A percentile compares a stretch with the other conserved stretches of the same genome.
Conservation (phyloP, 1,284 basidiomycete genomes). For the Lentinus polychrous region DNA sequence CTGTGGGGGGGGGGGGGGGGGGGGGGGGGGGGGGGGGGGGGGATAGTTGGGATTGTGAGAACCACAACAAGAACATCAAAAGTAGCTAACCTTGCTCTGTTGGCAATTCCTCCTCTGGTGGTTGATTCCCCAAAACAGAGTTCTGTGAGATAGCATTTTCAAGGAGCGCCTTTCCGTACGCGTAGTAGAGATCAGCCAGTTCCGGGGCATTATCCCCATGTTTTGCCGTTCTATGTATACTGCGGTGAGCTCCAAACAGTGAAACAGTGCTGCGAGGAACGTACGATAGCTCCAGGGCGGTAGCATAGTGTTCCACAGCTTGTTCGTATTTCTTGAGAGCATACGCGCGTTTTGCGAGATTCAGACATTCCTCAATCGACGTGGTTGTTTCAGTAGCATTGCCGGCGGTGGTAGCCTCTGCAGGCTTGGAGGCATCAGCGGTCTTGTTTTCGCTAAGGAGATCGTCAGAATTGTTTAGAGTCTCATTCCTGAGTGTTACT, state of each 20-base stretch:
- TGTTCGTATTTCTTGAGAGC: slow-evolving; percentile 84
- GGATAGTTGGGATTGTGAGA: background rate
- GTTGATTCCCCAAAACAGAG: slow-evolving; percentile 80
- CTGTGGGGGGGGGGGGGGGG: background rate
- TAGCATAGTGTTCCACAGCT: slow-evolving; percentile 79
- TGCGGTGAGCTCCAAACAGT: slow-evolving; percentile 4
- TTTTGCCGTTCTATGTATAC: slow-evolving; percentile 50
- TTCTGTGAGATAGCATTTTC: slow-evolving; percentile 82
- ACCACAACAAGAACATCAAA: slow-evolving; percentile 2
- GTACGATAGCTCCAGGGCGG: slow-evolving; percentile 77
- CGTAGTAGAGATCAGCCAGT: slow-evolving; percentile 77
- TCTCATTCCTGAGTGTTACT: background rate
- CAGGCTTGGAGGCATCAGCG: background rate
- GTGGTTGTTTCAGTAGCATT: slow-evolving; percentile 11
- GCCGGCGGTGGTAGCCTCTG: background rate
- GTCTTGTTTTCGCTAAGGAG: too few species aligned
- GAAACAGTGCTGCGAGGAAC: slow-evolving; percentile 23
- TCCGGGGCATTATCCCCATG: slow-evolving; percentile 71
- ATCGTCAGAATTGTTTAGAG: too few species aligned
- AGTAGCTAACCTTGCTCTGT: slow-evolving; percentile 31
- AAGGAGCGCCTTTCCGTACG: slow-evolving; percentile 81
- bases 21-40: background rate
- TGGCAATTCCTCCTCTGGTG: slow-evolving; percentile 42
- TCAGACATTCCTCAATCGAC: slow-evolving; percentile 53
- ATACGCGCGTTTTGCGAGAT: slow-evolving; percentile 79